Evolutionary conservation across 78 protist species (phyloP).

Genomic region (Dictyostelium discoideum): DNA sequence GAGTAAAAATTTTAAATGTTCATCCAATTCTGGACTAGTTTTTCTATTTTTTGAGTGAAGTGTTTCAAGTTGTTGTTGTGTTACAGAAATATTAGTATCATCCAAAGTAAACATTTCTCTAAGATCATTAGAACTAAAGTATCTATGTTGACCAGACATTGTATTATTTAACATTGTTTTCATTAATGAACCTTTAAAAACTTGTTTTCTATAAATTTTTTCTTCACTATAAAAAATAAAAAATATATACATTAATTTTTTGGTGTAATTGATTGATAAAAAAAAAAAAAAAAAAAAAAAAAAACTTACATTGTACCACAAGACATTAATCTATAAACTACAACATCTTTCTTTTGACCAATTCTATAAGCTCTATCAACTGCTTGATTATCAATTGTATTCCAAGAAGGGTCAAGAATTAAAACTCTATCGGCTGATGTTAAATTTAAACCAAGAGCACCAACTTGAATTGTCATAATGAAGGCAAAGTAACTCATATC

Average conservation of each 20-base stretch:
- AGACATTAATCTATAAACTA: conserved; percentile 87
- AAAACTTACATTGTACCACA: conserved; percentile 77
- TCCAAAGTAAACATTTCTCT: conserved; percentile 68
- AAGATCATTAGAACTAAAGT: conserved; percentile 80
- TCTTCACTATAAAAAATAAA: conserved; percentile 74
- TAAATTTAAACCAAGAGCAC: conserved; percentile 90
- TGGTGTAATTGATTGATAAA: neutral
- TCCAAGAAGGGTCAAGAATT: conserved; percentile 88
- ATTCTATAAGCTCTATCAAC: conserved; percentile 88
- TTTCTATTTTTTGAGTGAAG: conserved; percentile 58
- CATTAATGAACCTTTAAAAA: conserved; percentile 82
- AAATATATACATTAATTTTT: neutral
- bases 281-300: neutral
- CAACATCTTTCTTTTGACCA: conserved; percentile 87
- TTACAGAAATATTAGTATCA: conserved; percentile 48
- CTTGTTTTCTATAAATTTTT: conserved; percentile 90
- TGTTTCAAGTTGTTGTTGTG: conserved; percentile 62
- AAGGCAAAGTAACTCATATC: conserved; percentile 18
- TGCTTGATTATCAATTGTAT: conserved; percentile 86
- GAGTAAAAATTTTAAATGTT: conserved; percentile 39
- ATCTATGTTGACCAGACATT: conserved; percentile 62
- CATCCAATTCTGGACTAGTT: conserved; percentile 37
- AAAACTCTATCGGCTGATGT: conserved; percentile 86
- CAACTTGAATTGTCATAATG: conserved; percentile 86
- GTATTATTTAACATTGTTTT: conserved; percentile 61